phyloP scores from a whole-genome alignment of 306 rosid species.

The Cucurbita maxima region DNA sequence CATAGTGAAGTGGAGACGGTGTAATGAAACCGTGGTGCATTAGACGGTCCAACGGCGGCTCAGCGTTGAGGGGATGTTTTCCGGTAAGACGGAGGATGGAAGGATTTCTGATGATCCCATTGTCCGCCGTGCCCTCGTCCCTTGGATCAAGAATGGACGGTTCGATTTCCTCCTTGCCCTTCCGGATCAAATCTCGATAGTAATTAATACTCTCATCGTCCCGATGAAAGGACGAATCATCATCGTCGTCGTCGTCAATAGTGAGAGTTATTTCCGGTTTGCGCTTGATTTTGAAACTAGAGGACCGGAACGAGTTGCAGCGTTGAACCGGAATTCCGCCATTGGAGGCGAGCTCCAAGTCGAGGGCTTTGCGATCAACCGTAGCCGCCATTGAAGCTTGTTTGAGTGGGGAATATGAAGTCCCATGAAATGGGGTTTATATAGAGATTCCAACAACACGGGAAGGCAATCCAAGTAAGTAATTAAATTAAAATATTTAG shows the following conservation, averaged over 20 bases:
- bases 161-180: constrained; percentile 31
- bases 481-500: no score
- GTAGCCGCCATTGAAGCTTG: constrained; percentile 39
- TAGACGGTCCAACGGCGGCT: background rate
- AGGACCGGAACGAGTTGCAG: background rate
- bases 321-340: constrained; percentile 14
- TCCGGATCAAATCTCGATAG: constrained; percentile 13
- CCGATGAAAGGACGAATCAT: constrained; percentile 19
- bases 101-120: constrained; percentile 49
- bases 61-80: background rate
- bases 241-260: background rate
- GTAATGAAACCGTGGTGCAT: background rate
- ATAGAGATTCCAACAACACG: no score
- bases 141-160: constrained; percentile 36
- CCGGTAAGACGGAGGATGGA: constrained; percentile 25
- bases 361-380: constrained; percentile 19
- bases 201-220: background rate
- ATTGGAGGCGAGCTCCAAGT: constrained; percentile 16
- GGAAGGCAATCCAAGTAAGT: no score
- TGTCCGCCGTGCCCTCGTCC: constrained; percentile 62
- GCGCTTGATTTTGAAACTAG: background rate
- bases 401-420: background rate
- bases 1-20: background rate
- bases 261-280: background rate
- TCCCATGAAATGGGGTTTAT: no score